Percentiles rank a stretch among this genome's conserved stretches.
phyloP scores from a whole-genome alignment of 2,329 filamentous ascomycete genomes.

The Cladophialophora carrionii region DNA sequence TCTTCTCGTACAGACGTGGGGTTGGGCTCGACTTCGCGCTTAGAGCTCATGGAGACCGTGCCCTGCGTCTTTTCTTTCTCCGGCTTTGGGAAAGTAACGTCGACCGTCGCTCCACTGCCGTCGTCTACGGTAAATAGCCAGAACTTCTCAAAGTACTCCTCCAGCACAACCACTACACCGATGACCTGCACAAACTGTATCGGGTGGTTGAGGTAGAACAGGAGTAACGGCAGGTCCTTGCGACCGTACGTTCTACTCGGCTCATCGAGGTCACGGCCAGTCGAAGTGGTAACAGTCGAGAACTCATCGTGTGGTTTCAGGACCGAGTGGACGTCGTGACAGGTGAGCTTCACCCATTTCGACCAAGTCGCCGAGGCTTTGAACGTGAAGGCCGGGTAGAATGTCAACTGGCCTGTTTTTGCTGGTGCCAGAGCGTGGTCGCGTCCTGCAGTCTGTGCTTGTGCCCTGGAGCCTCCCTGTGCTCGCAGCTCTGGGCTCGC shows the following conservation, averaged over 20 bases:
- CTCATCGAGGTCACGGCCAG: not conserved
- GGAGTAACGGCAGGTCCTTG: constrained; percentile 53
- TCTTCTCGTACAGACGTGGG: constrained; percentile 26
- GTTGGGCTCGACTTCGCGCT: constrained; percentile 29
- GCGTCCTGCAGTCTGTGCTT: not conserved
- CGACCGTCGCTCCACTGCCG: constrained; percentile 61
- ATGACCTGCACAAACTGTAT: constrained; percentile 74
- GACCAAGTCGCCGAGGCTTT: constrained; percentile 63
- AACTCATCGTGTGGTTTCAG: constrained; percentile 28
- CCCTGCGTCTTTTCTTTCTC: constrained; percentile 33
- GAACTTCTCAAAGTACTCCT: constrained; percentile 41
- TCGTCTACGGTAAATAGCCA: constrained; percentile 62
- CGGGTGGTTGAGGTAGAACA: constrained; percentile 73
- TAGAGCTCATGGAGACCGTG: not conserved
- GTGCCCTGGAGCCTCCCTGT: not conserved
- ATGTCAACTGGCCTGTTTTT: constrained; percentile 39
- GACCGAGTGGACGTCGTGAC: constrained; percentile 55
- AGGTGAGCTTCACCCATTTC: constrained; percentile 65
- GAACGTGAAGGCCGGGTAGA: constrained; percentile 65
- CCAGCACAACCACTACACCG: constrained; percentile 68
- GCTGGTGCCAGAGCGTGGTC: not conserved
- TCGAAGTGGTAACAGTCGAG: constrained; percentile 24
- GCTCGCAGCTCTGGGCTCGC: not conserved
- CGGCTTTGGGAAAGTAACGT: constrained; percentile 54
- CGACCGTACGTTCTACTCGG: not conserved